Percentiles rank a stretch among this genome's conserved stretches.
phyloP scores from a whole-genome alignment of 768 basidiomycete genomes.

The Kwoniella heveanensis region DNA sequence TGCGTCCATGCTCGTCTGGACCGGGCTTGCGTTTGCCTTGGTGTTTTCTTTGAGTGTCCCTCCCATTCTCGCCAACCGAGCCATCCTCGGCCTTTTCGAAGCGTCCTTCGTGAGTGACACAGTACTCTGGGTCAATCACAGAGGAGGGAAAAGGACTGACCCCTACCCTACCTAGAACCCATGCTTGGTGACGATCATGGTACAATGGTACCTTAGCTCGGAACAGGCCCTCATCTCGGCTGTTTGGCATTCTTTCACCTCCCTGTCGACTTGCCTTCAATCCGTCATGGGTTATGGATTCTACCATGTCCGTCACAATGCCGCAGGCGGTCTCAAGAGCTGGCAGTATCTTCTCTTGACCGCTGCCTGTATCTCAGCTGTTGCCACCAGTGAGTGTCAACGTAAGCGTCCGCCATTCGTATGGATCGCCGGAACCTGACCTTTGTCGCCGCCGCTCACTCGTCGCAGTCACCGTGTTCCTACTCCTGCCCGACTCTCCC shows the following conservation, averaged over 20 bases:
- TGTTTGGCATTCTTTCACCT: conserved; percentile 24
- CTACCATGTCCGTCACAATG: conserved; percentile 28
- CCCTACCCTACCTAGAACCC: conserved; percentile 9
- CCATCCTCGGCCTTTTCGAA: conserved; percentile 42
- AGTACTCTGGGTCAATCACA: no score
- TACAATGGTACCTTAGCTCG: conserved; percentile 21
- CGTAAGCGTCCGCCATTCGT: no score
- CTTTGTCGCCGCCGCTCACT: background rate
- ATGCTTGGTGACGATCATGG: conserved; percentile 21
- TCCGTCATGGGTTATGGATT: conserved; percentile 30
- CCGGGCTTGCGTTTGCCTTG: conserved; percentile 31
- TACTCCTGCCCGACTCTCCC: conserved; percentile 41
- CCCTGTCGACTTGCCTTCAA: conserved; percentile 17
- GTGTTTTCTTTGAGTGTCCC: conserved; percentile 27
- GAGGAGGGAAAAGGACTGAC: no score
- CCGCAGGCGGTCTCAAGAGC: conserved; percentile 16
- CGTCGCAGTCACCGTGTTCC: conserved; percentile 17
- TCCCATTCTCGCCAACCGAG: conserved; percentile 32
- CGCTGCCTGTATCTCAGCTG: conserved; percentile 20
- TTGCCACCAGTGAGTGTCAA: conserved; percentile 16
- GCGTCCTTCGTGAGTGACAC: conserved; percentile 24
- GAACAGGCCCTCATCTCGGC: conserved; percentile 19
- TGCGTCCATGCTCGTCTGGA: conserved; percentile 36
- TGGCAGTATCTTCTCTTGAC: conserved; percentile 41
- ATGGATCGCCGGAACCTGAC: no score